Evolutionary conservation across 1,284 basidiomycete species (phyloP).

Genomic region (Apiotrichum gracile): DNA sequence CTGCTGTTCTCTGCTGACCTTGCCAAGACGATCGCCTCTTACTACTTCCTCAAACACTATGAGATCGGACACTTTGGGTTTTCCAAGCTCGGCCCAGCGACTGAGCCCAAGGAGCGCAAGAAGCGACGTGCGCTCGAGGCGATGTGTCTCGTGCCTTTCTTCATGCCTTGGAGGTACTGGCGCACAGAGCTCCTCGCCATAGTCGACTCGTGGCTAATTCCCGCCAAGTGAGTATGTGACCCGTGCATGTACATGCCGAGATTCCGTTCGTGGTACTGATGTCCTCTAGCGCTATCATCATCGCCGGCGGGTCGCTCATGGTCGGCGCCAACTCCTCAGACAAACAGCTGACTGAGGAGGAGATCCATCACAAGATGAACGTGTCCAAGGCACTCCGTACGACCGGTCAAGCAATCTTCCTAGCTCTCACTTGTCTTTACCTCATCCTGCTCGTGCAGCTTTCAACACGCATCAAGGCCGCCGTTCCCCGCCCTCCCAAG

Average conservation of each 20-base stretch:
- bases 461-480: background rate
- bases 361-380: constrained; percentile 4
- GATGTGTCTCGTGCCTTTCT: background rate
- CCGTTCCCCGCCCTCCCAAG: background rate
- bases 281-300: constrained; percentile 26
- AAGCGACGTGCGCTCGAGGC: background rate
- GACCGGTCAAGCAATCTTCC: constrained; percentile 28
- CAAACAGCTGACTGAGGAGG: background rate
- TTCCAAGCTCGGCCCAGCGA: constrained; percentile 5
- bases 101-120: background rate
- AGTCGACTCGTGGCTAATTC: constrained; percentile 19
- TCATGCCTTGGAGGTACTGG: constrained; percentile 13
- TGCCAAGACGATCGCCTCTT: constrained; percentile 14
- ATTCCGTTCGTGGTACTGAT: background rate
- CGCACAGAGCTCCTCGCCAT: constrained; percentile 7
- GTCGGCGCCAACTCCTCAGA: background rate
- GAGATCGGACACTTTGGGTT: constrained; percentile 7
- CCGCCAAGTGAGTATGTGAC: constrained; percentile 10
- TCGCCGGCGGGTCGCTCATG: constrained; percentile 25
- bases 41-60: constrained; percentile 17
- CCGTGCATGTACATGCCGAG: background rate
- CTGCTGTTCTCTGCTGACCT: background rate
- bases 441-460: constrained; percentile 11
- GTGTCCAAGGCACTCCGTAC: constrained; percentile 18
- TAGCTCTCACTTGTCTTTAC: constrained; percentile 23